phyloP scores from a whole-genome alignment of 352 stramenopile species.

The Globisporangium mamillatum region DNA sequence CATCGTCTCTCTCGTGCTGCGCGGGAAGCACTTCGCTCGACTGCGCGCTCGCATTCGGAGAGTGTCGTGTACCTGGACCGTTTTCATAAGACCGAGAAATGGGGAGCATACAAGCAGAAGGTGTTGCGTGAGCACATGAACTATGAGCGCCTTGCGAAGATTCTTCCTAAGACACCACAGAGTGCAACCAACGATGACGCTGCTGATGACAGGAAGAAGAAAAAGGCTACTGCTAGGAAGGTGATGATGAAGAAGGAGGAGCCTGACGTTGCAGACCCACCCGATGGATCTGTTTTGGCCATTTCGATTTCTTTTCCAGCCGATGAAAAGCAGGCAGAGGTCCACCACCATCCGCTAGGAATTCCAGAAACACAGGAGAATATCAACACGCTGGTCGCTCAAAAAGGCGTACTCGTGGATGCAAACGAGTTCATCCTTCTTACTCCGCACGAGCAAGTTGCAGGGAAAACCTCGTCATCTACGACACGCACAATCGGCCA shows the following conservation, averaged over 20 bases:
- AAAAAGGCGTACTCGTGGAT: slow-evolving; percentile 30
- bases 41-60: slow-evolving; percentile 38
- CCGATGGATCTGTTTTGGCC: neutral
- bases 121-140: slow-evolving; percentile 47
- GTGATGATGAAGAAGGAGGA: neutral
- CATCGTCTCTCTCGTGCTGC: slow-evolving; percentile 56
- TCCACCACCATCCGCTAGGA: neutral
- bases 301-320: neutral
- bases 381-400: neutral
- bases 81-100: slow-evolving; percentile 69
- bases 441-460: slow-evolving; percentile 14
- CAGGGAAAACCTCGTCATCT: slow-evolving; percentile 13
- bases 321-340: neutral
- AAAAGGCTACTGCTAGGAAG: neutral
- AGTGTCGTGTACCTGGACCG: slow-evolving; percentile 67
- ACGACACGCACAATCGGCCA: slow-evolving; percentile 35
- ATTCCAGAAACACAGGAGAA: neutral
- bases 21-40: slow-evolving; percentile 49
- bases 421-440: slow-evolving; percentile 63
- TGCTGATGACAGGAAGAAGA: neutral
- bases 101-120: slow-evolving; percentile 54
- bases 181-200: neutral
- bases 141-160: slow-evolving; percentile 41
- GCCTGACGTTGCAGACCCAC: neutral
- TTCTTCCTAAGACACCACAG: slow-evolving; percentile 23